Conservation (phyloP, 2,329 filamentous ascomycete species). For the Fusarium robinianum region DNA sequence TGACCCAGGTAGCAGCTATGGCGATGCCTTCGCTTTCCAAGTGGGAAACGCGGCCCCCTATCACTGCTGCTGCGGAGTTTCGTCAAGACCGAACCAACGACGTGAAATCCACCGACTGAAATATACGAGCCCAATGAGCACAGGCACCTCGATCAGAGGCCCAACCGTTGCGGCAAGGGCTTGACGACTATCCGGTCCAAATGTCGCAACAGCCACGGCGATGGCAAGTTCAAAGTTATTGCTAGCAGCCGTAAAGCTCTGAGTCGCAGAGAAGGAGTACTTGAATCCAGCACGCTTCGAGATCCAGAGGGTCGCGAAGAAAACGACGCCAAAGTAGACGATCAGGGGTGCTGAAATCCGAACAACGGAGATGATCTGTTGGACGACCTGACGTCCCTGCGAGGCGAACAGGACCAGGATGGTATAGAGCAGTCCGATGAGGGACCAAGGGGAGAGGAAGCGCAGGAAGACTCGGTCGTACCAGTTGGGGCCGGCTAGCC, state of each 20-base stretch:
- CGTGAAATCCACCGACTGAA: conserved; percentile 65
- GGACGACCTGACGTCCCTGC: conserved; percentile 75
- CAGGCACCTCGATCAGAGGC: conserved; percentile 84
- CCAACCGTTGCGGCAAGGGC: conserved; percentile 83
- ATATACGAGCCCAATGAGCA: conserved; percentile 78
- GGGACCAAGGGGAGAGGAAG: conserved; percentile 71
- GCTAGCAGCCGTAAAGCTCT: conserved; percentile 87
- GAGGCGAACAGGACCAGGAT: conserved; percentile 85
- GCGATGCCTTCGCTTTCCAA: too few species aligned
- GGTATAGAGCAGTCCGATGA: conserved; percentile 84
- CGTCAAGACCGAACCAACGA: too few species aligned
- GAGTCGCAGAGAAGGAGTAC: conserved; percentile 72
- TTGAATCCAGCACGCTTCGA: conserved; percentile 71
- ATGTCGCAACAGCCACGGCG: conserved; percentile 82
- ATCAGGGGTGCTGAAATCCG: conserved; percentile 80
- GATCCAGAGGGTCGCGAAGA: conserved; percentile 68
- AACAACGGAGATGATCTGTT: conserved; percentile 82
- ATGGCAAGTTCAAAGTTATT: conserved; percentile 95
- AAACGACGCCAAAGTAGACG: conserved; percentile 79
- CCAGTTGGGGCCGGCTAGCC: conserved; percentile 57
- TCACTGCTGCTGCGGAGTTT: too few species aligned
- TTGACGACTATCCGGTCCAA: conserved; percentile 76
- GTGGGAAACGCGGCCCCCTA: too few species aligned
- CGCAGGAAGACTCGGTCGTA: conserved; percentile 74
- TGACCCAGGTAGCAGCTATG: too few species aligned